Conservation (phyloP, 441 rosid genomes). For the Croton setiger region DNA sequence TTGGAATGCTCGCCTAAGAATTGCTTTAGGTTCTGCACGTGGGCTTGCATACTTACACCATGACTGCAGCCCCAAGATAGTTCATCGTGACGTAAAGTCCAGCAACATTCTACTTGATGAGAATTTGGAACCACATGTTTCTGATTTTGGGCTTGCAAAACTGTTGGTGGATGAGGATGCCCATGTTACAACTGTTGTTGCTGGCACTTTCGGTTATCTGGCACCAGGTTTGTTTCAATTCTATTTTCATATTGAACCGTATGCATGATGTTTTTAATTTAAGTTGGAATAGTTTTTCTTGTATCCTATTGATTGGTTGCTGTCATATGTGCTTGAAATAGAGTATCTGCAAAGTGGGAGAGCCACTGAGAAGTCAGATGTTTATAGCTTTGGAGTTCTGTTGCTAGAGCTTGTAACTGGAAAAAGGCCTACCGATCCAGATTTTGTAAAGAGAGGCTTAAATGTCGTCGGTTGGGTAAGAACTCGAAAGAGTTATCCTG, state of each 20-base stretch:
- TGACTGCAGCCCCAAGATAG: constrained; percentile 82
- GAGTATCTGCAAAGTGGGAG: constrained; percentile 95
- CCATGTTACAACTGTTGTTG: constrained; percentile 91
- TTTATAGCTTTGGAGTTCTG: constrained; percentile 97
- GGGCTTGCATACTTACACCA: constrained; percentile 89
- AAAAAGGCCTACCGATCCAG: constrained; percentile 85
- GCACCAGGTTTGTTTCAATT: constrained; percentile 64
- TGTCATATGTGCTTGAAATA: constrained; percentile 25
- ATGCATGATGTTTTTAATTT: no score
- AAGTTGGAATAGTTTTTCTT: no score
- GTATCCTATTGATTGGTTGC: constrained; percentile 6
- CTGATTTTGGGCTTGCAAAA: constrained; percentile 95
- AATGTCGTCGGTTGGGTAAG: constrained; percentile 97
- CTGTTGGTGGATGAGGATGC: constrained; percentile 97
- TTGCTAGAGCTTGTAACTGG: constrained; percentile 88
- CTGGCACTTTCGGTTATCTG: constrained; percentile 94
- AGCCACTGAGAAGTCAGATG: constrained; percentile 94
- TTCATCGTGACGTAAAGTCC: constrained; percentile 88
- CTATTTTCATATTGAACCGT: no score
- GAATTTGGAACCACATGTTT: constrained; percentile 80
- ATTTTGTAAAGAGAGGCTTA: constrained; percentile 73
- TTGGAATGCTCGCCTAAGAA: constrained; percentile 67
- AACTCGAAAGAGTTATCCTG: constrained; percentile 5
- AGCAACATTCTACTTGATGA: constrained; percentile 92
- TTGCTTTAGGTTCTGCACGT: constrained; percentile 81